Base-by-base conservation (phyloP, 106 monocot genomes). In the Hemerocallis citrina region DNA sequence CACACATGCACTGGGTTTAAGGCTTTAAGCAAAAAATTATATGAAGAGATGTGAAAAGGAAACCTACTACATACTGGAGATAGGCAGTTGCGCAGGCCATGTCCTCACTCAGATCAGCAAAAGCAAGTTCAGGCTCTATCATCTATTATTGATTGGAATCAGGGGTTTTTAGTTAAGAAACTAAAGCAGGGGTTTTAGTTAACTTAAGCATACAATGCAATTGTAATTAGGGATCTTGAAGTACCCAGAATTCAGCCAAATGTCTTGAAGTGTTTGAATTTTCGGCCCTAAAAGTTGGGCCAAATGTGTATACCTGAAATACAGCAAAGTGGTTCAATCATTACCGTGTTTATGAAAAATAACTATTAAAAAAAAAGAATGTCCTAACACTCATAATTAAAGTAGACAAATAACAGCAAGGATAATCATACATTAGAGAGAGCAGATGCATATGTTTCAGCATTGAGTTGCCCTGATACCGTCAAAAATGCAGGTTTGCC, bases 31-130 rank as follows among this genome's bases (percentile, higher is more conserved):
- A n/a, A n/a, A 43, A 44, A 35, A 52, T 55, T 12, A 45, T 57
- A 25, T 40, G n/a, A 38, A 61, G 27, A 74, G 68, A 45, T 25
- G 44, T 29, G 54, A 75, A 72, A 52, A 70, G 66, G 77, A 64
- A 65, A 96, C 96, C 81, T 91, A 96, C 96, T 79, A 96, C 96
- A 72, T 91, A 91, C 87, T 91, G 96, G 86, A 96, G 96, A 85
- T 96, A 91, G 36, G 84, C 81, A 81, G 91, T 91, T 38, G 96
- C 91, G 77, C 96, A 96, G 19, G 96, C 91, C 96, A 96, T 96
- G 70, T 91, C 84, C 77, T 96, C 96, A 65, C 81, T 75, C 55
- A 96, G 65, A 82, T 96, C 96, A 68, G 96, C 91, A 75, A 96
- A 96, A 67, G 96, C 91, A 74, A 96, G 76, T 58, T 96, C 96